Evolutionary conservation across 2,329 filamentous ascomycete species (phyloP), one percentile per base, ranked within the genome.

Genomic region (Fusarium gaditjirri): DNA sequence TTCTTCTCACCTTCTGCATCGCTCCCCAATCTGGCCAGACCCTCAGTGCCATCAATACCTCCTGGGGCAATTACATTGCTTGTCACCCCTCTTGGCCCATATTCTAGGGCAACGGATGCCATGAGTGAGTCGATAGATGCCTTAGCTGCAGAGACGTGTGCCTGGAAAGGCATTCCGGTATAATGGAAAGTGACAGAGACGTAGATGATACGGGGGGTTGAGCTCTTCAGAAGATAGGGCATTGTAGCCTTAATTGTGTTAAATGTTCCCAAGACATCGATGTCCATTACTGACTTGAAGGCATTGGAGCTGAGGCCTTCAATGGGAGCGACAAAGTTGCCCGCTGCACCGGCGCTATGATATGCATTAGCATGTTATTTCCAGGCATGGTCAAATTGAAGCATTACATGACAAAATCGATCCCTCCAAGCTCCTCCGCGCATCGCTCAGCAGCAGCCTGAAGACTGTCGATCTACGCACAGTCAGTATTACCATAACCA

Each of bases 241-340:
- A 98, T 84, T 2, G 94, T 96, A 7, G 95, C 94, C 84, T 98
- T 98, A 78, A 97, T 87, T 6, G 94, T 97, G 84, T 98, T 97
- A 84, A 93, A 99, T 21, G 93, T 97, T 36, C 96, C 96, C 39
- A 98, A 82, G 6, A 97, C 92, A 80, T 98, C 96, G 78, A 99
- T 99, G 69, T 98, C 96, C 77, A 98, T 95, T 73, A 99, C 96
- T 0, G 93, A 87, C 82, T 95, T 97, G 90, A 99, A 97, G 7
- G 94, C 96, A 79, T 98, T 98, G 65, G 93, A 84, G 43, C 90
- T 94, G 54, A 98, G 88, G 70, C 92, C 92, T 43, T 92, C 88
- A 67, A 98, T 92, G 8, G 95, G 93, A 1, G 94, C 92, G 27
- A 99, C 87, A 82, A 98, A 99, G 82, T 99, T 99, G 65, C 96